A percentile compares a stretch with the other conserved stretches of the same genome.
These are phyloP conservation scores for Arthrobotrys megalospora DNA, from an alignment of 2,329 filamentous ascomycete genomes.

Conservation along the genomic window DNA sequence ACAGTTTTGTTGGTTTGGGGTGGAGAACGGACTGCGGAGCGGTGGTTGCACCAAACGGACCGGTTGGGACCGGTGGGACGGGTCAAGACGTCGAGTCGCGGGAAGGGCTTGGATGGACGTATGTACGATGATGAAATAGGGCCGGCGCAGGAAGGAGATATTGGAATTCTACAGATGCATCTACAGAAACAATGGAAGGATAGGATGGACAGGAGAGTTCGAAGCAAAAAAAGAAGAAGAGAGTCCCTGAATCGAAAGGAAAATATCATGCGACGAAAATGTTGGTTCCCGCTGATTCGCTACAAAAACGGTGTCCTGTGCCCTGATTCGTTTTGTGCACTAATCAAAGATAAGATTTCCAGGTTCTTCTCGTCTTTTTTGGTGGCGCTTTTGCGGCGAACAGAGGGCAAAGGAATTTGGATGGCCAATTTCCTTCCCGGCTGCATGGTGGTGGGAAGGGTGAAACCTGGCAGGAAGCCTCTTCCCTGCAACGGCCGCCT, in stretches of 20 bases:
- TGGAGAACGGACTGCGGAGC: constrained; percentile 34
- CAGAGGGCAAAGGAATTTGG: constrained; percentile 46
- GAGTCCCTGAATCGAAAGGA: constrained; percentile 58
- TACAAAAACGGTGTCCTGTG: constrained; percentile 49
- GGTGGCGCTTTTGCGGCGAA: constrained; percentile 54
- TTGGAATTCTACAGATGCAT: constrained; percentile 33
- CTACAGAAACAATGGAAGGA: constrained; percentile 48
- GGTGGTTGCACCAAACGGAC: constrained; percentile 32
- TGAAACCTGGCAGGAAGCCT: constrained; percentile 54
- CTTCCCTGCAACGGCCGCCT: constrained; percentile 48
- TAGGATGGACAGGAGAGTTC: constrained; percentile 27
- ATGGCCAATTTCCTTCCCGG: constrained; percentile 58
- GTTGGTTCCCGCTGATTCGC: constrained; percentile 57
- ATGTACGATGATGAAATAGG: constrained; percentile 39
- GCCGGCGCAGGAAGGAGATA: constrained; percentile 38
- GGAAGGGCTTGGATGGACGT: constrained; percentile 34
- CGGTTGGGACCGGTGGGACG: constrained; percentile 23
- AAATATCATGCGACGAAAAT: constrained; percentile 57
- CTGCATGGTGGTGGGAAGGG: constrained; percentile 53
- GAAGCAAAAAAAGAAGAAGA: constrained; percentile 29
- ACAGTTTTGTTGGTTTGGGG: constrained; percentile 37
- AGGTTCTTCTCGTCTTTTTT: constrained; percentile 44
- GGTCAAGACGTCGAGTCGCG: constrained; percentile 9
- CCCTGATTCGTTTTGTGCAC: constrained; percentile 55
- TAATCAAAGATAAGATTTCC: constrained; percentile 61